Conservation (phyloP, 1,284 basidiomycete genomes). For the Leccinum griseonigrum region DNA sequence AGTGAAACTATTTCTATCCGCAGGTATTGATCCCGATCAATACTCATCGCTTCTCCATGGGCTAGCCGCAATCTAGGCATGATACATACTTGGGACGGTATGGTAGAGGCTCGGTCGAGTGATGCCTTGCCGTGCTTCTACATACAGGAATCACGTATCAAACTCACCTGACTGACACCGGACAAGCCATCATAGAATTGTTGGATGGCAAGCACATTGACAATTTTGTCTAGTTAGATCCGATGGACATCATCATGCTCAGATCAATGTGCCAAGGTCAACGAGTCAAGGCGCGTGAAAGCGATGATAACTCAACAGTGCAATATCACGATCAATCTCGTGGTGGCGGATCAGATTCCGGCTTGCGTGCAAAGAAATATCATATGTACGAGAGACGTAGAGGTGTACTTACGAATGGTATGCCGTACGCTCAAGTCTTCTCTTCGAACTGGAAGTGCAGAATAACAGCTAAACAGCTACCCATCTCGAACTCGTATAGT, state of each 20-base stretch:
- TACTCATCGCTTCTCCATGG: neutral
- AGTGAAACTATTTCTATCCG: neutral
- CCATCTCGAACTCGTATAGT: conserved; percentile 21
- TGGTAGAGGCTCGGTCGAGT: neutral
- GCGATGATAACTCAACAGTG: conserved; percentile 27
- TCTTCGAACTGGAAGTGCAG: conserved; percentile 9
- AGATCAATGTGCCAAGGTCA: conserved; percentile 26
- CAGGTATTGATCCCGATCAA: neutral
- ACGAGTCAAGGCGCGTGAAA: conserved; percentile 17
- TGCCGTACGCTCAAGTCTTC: conserved; percentile 19
- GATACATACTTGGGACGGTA: neutral
- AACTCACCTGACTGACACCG: conserved; percentile 11
- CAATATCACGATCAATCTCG: neutral
- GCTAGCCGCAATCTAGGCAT: neutral
- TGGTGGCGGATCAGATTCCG: conserved; percentile 5
- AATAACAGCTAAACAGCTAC: conserved; percentile 20
- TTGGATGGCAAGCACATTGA: neutral
- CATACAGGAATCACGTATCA: neutral
- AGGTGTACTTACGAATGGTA: conserved; percentile 32
- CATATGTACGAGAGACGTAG: conserved; percentile 24
- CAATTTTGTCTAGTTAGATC: neutral
- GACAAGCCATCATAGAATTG: neutral
- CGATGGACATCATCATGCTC: conserved; percentile 8
- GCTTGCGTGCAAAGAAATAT: conserved; percentile 31
- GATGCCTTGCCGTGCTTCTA: neutral